Percentiles rank a stretch among this genome's conserved stretches.
Conservation (phyloP, 2,329 filamentous ascomycete genomes). For the Microdochium nivale region DNA sequence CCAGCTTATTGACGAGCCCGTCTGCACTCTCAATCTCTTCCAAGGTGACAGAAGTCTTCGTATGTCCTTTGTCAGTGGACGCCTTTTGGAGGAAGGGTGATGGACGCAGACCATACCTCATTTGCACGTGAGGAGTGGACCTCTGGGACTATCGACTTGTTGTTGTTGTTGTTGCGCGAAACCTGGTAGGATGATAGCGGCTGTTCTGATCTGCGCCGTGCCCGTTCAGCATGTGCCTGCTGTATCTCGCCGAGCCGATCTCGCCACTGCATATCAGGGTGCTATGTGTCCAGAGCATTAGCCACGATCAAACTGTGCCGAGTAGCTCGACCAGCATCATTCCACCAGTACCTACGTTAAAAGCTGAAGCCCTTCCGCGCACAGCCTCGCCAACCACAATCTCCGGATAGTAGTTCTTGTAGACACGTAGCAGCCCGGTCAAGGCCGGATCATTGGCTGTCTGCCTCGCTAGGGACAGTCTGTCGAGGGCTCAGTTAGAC, state of each 20-base stretch:
- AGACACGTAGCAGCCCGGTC: constrained; percentile 68
- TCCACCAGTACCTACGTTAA: constrained; percentile 36
- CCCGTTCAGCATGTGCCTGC: constrained; percentile 41
- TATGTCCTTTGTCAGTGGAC: constrained; percentile 6
- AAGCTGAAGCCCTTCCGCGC: constrained; percentile 50
- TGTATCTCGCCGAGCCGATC: constrained; percentile 60
- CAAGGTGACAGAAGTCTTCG: constrained; percentile 52
- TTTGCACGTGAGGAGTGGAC: constrained; percentile 68
- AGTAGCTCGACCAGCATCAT: background rate
- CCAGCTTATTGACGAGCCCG: constrained; percentile 62
- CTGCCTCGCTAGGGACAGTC: constrained; percentile 48
- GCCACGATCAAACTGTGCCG: background rate
- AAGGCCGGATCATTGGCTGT: constrained; percentile 66
- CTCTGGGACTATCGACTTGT: constrained; percentile 47
- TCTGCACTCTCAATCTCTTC: constrained; percentile 70
- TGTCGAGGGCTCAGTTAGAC: constrained; percentile 19
- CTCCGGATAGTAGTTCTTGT: constrained; percentile 85
- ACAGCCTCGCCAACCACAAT: constrained; percentile 68
- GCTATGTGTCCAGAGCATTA: constrained; percentile 30
- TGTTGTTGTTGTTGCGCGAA: constrained; percentile 38
- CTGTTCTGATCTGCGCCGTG: constrained; percentile 28
- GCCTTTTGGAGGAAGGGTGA: constrained; percentile 16
- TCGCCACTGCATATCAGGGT: constrained; percentile 71
- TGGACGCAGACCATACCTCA: constrained; percentile 36
- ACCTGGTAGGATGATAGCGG: constrained; percentile 54